Evolutionary conservation across 768 basidiomycete genomes (phyloP), one percentile per base, ranked within the genome.

Genomic region (Agrocybe pediades): DNA sequence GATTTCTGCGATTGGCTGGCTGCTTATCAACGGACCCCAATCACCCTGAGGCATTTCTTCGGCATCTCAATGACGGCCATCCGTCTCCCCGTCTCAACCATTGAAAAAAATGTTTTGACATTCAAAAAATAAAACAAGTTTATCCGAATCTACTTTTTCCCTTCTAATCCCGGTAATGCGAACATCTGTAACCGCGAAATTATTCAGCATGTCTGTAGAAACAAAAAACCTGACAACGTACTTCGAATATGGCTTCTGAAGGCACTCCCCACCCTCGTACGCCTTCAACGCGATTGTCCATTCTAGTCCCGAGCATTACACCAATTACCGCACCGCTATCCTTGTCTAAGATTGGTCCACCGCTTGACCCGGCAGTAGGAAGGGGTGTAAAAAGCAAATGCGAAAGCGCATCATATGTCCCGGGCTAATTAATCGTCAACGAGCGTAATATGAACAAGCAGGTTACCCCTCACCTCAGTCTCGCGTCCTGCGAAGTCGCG

Each of bases 321-420:
- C 88, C 88, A 1, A 88, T 74, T 3, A 88, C 86, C 0, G 84
- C 78, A 3, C 86, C 86, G 24, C 69, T 81, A 55, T 81, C 74
- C 56, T 78, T 75, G 51, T 86, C 82, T 7, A 89, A 70, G 50
- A 89, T 80, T 0, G 87, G 87, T 1, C 86, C 87, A 3, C 88
- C 87, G 51, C 86, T 87, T 17, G 86, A 86, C 6, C 87, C 87
- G 1, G 78, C 73, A 0, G 81, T 80, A 11, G 87, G 87, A 7
- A 80, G 62, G 2, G 79, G 77, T 29, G 71, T 68, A 63, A 86
- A 79, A 41, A 82, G 62, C 57, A 89, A 64, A 58, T 84, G 80
- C 1, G 80, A 77, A 9, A 89, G 75, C 4, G 80, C 70, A 58
- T 87, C 85, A 63, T 87, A 84, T n/a, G 86, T 86, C 15, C 87